Conservation (phyloP, 257 asterid genomes). For the Knoxia roxburghii region DNA sequence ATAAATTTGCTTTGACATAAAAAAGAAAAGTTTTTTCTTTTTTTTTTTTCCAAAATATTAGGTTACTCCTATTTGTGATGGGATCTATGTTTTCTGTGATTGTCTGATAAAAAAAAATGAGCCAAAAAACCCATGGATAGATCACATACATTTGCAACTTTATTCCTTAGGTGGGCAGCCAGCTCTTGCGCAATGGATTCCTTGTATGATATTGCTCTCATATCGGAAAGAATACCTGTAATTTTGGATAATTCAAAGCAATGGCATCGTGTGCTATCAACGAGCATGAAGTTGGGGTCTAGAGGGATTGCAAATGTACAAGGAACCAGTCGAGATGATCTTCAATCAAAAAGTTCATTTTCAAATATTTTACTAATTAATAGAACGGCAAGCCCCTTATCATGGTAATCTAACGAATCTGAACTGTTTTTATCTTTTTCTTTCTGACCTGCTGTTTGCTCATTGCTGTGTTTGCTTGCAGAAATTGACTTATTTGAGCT, state of each 20-base stretch:
- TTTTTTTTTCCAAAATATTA: too few relatives aligned
- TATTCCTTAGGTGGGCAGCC: slow-evolving; percentile 64
- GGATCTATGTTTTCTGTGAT: too few relatives aligned
- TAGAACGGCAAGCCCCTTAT: slow-evolving; percentile 87
- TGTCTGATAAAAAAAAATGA: neutral
- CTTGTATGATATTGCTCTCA: slow-evolving; percentile 74
- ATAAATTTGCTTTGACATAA: neutral
- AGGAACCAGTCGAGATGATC: slow-evolving; percentile 65
- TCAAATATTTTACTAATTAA: slow-evolving; percentile 77
- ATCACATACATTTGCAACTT: slow-evolving; percentile 4
- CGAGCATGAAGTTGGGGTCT: slow-evolving; percentile 89
- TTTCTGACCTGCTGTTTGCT: slow-evolving; percentile 11
- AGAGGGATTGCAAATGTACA: slow-evolving; percentile 79
- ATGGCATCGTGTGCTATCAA: slow-evolving; percentile 82
- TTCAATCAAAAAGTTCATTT: slow-evolving; percentile 47
- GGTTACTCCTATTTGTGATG: neutral
- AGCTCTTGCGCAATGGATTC: slow-evolving; percentile 73
- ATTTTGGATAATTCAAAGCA: slow-evolving; percentile 76
- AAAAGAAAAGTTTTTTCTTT: neutral
- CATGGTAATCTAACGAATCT: slow-evolving; percentile 52
- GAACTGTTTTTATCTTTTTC: slow-evolving; percentile 11
- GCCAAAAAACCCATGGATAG: neutral
- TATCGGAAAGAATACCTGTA: slow-evolving; percentile 69
- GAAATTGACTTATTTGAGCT: neutral
- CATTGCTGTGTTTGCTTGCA: neutral